Base-by-base conservation (phyloP, 2,329 filamentous ascomycete genomes). In the Orbilia quercus region DNA sequence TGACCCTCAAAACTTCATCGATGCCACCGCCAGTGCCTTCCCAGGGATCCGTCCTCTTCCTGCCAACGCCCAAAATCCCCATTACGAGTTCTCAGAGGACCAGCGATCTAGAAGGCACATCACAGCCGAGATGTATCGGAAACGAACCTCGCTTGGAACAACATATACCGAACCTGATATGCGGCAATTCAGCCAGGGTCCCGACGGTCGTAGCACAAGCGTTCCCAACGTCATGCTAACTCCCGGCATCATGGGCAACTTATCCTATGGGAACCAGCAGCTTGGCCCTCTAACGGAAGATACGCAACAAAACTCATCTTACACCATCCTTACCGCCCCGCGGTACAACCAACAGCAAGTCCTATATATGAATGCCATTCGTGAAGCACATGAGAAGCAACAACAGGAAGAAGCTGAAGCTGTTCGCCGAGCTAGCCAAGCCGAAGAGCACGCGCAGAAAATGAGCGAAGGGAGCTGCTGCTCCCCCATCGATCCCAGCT, bases 321-420 rank as follows among this genome's bases (percentile, higher is more conserved):
- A 71, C 40, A 63, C 66, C 9, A 71, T 71, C 7, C 48, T 57
- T 18, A 63, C 57, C 9, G 42, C 66, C 2, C 66, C 48, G 20
- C 44, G 66, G 38, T 63, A 63, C 34, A 71, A 50, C 22, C 66
- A 71, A n/a, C 34, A 22, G 20, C 57, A 71, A 36, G 16, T 71
- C 11, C 47, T 50, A 6, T 71, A 71, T 23, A 71, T 71, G 57
- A 71, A 71, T 45, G 51, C 66, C 6, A 63, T 71, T 3, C 50
- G 66, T 18, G 57, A 71, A 34, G 57, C 57, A 0, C 66, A 71
- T 23, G 66, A 71, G 34, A 63, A 40, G 16, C 58, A 71, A 2
- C 66, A 58, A 22, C 66, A 71, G 18, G 66, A 71, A 23, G 58
- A 71, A 38, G 58, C 58, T 12, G 66, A 71, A 7, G 44, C 50